phyloP scores from a whole-genome alignment of 1,284 basidiomycete genomes.

The Fomitopsis betulina region DNA sequence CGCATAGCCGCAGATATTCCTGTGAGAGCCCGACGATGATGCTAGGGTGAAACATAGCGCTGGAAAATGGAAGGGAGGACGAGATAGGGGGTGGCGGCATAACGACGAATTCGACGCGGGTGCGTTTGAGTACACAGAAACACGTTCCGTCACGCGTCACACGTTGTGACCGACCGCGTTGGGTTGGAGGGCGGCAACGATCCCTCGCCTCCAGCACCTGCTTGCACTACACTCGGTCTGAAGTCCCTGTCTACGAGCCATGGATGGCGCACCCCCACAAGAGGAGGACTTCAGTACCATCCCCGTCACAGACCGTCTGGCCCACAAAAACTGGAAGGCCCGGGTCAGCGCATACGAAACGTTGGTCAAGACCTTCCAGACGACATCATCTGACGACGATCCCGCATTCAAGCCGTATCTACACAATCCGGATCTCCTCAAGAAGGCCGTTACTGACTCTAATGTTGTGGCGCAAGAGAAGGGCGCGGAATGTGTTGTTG shows the following conservation, averaged over 20 bases:
- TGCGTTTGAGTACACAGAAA: background rate
- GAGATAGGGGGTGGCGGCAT: background rate
- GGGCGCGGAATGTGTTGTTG: constrained; percentile 82
- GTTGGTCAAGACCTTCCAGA: constrained; percentile 82
- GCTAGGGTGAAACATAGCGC: background rate
- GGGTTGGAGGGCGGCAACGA: background rate
- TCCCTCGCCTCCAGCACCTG: background rate
- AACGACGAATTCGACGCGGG: background rate
- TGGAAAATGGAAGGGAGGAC: background rate
- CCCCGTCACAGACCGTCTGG: constrained; percentile 77
- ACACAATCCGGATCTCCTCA: constrained; percentile 72
- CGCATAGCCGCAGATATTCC: background rate
- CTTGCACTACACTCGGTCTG: constrained; percentile 6
- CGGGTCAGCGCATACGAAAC: constrained; percentile 91
- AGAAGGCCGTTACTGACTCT: constrained; percentile 85
- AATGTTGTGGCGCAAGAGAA: constrained; percentile 99
- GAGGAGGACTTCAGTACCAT: constrained; percentile 93
- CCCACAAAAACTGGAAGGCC: constrained; percentile 99
- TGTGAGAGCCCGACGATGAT: background rate
- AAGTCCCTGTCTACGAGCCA: constrained; percentile 30
- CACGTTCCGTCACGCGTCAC: constrained; percentile 9
- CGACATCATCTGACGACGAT: constrained; percentile 89
- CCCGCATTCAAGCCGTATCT: constrained; percentile 91
- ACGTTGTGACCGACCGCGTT: constrained; percentile 11
- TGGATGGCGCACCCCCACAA: constrained; percentile 87